Evolutionary conservation across 1,284 basidiomycete genomes (phyloP).

Genomic region (Ceraceosorus guamensis): DNA sequence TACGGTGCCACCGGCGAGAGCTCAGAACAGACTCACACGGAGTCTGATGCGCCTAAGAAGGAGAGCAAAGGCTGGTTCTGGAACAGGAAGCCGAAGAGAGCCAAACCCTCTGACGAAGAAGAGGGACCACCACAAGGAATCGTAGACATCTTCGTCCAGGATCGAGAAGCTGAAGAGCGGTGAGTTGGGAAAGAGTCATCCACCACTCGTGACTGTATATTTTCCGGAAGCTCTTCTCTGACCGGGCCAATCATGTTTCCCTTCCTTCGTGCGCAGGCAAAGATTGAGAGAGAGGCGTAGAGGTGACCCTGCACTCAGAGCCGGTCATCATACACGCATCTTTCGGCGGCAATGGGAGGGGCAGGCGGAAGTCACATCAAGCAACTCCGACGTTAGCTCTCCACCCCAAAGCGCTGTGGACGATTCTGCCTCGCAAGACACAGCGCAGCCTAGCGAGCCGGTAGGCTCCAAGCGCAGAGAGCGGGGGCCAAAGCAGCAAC

Average conservation of each 20-base stretch:
- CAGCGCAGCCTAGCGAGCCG: too few relatives aligned
- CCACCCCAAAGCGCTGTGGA: too few relatives aligned
- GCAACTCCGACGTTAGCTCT: too few relatives aligned
- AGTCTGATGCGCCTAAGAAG: background rate
- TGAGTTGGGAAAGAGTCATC: background rate
- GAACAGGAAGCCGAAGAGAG: slow-evolving; percentile 1
- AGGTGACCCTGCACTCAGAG: slow-evolving; percentile 32
- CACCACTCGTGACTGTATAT: background rate
- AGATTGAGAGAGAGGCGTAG: slow-evolving; percentile 26
- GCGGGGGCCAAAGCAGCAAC: too few relatives aligned
- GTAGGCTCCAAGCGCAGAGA: too few relatives aligned
- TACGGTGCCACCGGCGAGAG: too few relatives aligned
- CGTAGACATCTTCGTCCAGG: slow-evolving; percentile 29
- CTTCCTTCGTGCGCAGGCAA: too few relatives aligned
- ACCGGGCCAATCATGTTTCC: too few relatives aligned
- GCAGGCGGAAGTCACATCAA: slow-evolving; percentile 2
- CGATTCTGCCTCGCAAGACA: too few relatives aligned
- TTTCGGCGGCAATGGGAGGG: slow-evolving; percentile 28
- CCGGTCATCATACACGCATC: slow-evolving; percentile 27
- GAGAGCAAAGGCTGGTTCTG: background rate
- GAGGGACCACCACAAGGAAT: slow-evolving; percentile 14
- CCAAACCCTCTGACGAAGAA: too few relatives aligned
- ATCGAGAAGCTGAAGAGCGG: slow-evolving; percentile 31
- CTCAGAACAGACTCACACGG: too few relatives aligned
- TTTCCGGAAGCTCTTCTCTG: too few relatives aligned